Evolutionary conservation across 2,329 filamentous ascomycete species (phyloP), one percentile per base, ranked within the genome.

Genomic region (Aspergillus spinulosporus): DNA sequence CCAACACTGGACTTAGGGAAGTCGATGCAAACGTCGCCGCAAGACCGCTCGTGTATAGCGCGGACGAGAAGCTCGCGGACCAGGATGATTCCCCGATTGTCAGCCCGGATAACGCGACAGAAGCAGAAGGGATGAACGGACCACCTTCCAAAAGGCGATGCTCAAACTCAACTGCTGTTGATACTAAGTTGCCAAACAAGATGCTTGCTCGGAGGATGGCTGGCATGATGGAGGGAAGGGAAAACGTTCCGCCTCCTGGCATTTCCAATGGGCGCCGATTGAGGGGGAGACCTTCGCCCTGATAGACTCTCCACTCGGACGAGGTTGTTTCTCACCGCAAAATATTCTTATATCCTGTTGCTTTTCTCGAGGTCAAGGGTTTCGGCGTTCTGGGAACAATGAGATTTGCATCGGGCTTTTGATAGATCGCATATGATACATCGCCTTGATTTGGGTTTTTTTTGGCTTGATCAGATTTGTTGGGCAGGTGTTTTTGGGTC

Each of bases 1-100:
- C 73, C 68, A 76, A 72, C 64, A 66, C 65, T 62, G 73, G 77
- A 61, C 73, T 82, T 69, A 78, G 78, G 72, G 78, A 82, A 74
- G 73, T 81, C 74, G 76, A 82, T 71, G 64, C 78, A 65, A 79
- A 79, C 68, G 73, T 78, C 65, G 72, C 69, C 60, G 68, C 65
- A 60, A 73, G 64, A 67, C 68, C 65, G 59, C 60, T 62, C 57
- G 60, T 48, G 51, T 63, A 48, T 66, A 66, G 59, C 49, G 47
- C 57, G 6, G 62, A 59, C 21, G 63, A 62, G 4, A 59, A 63
- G 14, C 43, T n/a, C 2, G 9, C 52, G 31, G 50, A 40, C n/a
- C 54, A 68, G 58, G 34, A 44, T 4, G 34, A 53, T 51, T 43
- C 21, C 29, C 55, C 46, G 15, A 8, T 32, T 36, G 36, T 15